Conservation (phyloP, 2,329 filamentous ascomycete species). For the Aureobasidium sp. region DNA sequence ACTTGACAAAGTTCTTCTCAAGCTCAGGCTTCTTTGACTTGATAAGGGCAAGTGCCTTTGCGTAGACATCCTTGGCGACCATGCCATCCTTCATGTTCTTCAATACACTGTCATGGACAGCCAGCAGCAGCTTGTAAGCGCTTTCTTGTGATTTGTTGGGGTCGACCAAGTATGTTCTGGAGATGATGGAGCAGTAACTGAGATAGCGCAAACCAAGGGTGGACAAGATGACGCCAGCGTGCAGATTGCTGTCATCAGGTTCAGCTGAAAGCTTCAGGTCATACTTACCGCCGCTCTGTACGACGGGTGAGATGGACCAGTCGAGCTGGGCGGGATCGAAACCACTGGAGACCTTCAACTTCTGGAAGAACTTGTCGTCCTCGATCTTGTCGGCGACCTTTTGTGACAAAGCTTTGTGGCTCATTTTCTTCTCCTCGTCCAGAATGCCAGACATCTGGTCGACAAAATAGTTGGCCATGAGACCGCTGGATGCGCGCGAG, state of each 20-base stretch:
- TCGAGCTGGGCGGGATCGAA: constrained; percentile 86
- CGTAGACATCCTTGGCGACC: constrained; percentile 81
- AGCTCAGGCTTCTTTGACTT: constrained; percentile 89
- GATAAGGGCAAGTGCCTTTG: constrained; percentile 72
- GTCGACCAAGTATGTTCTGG: constrained; percentile 90
- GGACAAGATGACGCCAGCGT: constrained; percentile 88
- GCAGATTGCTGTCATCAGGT: constrained; percentile 71
- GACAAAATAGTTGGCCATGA: constrained; percentile 95
- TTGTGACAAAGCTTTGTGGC: constrained; percentile 76
- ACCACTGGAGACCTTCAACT: constrained; percentile 72
- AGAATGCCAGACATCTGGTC: constrained; percentile 97
- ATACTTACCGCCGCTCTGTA: constrained; percentile 94
- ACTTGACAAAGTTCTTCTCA: constrained; percentile 91
- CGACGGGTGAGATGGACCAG: constrained; percentile 83
- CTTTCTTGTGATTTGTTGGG: constrained; percentile 93
- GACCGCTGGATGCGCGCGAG: constrained; percentile 83
- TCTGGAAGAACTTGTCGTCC: constrained; percentile 88
- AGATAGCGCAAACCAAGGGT: constrained; percentile 91
- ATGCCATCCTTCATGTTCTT: constrained; percentile 86
- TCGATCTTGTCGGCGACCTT: constrained; percentile 90
- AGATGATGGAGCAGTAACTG: constrained; percentile 88
- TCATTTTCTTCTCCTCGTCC: constrained; percentile 95
- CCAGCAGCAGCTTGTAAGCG: constrained; percentile 82
- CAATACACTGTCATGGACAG: constrained; percentile 80
- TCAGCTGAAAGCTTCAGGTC: constrained; percentile 76